phyloP scores from a whole-genome alignment of 371 early-diverging fungal genomes.

The Syncephalis plumigaleata region DNA sequence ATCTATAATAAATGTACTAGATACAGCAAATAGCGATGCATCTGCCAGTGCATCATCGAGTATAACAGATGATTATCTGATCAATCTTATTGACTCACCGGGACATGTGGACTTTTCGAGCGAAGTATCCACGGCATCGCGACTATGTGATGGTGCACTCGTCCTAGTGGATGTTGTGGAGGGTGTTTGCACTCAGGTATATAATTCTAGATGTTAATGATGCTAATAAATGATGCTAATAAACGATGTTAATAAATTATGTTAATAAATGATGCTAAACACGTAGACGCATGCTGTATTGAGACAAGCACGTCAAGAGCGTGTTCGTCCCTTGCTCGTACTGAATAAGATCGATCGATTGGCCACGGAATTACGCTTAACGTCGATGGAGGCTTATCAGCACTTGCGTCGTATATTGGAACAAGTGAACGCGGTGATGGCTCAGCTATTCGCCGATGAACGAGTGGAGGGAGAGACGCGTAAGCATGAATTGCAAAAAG shows the following conservation, averaged over 20 bases:
- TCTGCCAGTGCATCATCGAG: no score
- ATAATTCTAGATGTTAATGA: no score
- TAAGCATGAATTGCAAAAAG: conserved; percentile 41
- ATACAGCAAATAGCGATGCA: no score
- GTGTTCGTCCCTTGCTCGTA: conserved; percentile 82
- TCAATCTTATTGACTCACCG: conserved; percentile 98
- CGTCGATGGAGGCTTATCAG: conserved; percentile 77
- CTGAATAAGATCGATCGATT: conserved; percentile 98
- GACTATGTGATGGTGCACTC: conserved; percentile 93
- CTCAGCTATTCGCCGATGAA: conserved; percentile 79
- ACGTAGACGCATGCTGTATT: conserved; percentile 92
- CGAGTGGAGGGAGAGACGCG: conserved; percentile 72
- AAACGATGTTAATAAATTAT: no score
- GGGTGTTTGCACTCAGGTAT: conserved; percentile 97
- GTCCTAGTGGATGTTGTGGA: conserved; percentile 97
- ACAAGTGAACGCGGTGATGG: conserved; percentile 91
- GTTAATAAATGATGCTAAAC: no score
- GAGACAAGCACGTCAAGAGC: conserved; percentile 84
- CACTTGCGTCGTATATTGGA: conserved; percentile 85
- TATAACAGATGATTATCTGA: conserved; percentile 44
- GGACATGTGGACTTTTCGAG: conserved; percentile 99
- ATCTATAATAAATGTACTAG: no score
- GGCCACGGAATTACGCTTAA: conserved; percentile 81
- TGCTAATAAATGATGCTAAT: no score
- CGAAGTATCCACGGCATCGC: conserved; percentile 91